Percentiles rank a stretch among this genome's conserved stretches.
Evolutionary conservation across 352 stramenopile genomes (phyloP).

Genomic region (Globisporangium paddicum): DNA sequence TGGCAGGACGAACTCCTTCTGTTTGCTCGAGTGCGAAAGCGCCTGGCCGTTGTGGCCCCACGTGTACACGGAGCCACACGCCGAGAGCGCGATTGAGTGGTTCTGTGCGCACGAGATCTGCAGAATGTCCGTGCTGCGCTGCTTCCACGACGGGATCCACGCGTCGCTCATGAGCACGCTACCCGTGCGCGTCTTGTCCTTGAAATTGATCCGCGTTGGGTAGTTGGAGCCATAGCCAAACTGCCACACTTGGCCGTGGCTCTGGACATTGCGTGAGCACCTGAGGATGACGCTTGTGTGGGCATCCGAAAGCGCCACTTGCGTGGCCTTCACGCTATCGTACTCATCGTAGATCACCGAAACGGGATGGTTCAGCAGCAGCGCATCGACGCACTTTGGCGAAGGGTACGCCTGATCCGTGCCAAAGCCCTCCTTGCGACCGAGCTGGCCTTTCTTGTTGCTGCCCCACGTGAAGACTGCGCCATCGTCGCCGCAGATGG

Average conservation of each 20-base stretch:
- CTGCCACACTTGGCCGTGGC: constrained; percentile 70
- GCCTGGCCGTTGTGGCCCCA: constrained; percentile 71
- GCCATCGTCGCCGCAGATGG: constrained; percentile 41
- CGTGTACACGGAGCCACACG: constrained; percentile 61
- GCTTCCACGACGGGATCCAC: constrained; percentile 55
- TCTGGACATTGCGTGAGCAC: constrained; percentile 48
- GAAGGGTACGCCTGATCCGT: constrained; percentile 57
- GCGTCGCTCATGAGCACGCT: constrained; percentile 43
- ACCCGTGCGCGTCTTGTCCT: constrained; percentile 26
- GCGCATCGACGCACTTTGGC: constrained; percentile 52
- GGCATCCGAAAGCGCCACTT: constrained; percentile 66
- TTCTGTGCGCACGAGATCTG: constrained; percentile 71
- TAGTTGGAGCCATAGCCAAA: constrained; percentile 72
- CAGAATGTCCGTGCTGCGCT: constrained; percentile 50
- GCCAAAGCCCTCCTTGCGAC: constrained; percentile 67
- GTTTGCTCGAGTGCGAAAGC: constrained; percentile 36
- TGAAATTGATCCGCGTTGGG: constrained; percentile 61
- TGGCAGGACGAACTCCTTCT: constrained; percentile 19
- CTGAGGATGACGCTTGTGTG: constrained; percentile 69
- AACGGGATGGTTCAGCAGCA: constrained; percentile 44
- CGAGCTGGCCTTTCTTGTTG: constrained; percentile 77
- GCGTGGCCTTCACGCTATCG: constrained; percentile 30
- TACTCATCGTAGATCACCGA: constrained; percentile 61
- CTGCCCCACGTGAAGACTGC: constrained; percentile 74
- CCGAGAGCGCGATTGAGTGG: constrained; percentile 72